Evolutionary conservation across 306 rosid genomes (phyloP), one percentile per base, ranked within the genome.

Genomic region (Lithocarpus polystachyus): DNA sequence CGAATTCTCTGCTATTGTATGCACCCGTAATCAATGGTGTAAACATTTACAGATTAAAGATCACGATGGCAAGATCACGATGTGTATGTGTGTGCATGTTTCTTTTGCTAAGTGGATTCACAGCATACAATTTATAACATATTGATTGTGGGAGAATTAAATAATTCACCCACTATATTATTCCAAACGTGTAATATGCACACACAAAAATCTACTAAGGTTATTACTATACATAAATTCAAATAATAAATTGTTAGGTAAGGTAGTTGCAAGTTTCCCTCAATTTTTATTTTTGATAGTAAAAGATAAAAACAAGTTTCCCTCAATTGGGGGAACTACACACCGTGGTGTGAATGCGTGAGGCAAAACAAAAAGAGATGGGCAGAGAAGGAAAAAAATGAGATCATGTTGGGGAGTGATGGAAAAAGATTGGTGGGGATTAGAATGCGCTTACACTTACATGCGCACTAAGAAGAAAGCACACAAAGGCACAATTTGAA

Each of bases 401-500:
- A 45, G 28, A 20, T 70, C 56, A 78, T 26, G 81, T 68, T 75
- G 72, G 83, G 75, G 83, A 74, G 79, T 81, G 88, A 84, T 80
- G 84, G 83, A 86, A 80, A 84, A 56, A 61, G 60, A 85, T 72
- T 64, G 82, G 94, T 82, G 92, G 87, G 64, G 55, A 67, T 84
- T 78, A 79, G 83, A 48, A 74, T 81, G 86, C 88, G 80, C 86
- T 48, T 45, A 11, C 52, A 45, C 82, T 80, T 85, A 80, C 52
- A 70, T 79, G 88, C 90, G 93, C 93, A 92, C 97, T 84, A 83
- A 35, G 72, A 54, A 69, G 81, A 79, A 76, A 84, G 83, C 28
- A 67, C 75, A 78, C 83, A 55, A 45, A 68, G 69, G 72, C 73
- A 81, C 77, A 72, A 53, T 84, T 78, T 88, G 88, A 80, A 85